These are phyloP conservation scores for Gynochthodes officinalis DNA, from an alignment of 257 asterid species.

Conservation along the genomic window DNA sequence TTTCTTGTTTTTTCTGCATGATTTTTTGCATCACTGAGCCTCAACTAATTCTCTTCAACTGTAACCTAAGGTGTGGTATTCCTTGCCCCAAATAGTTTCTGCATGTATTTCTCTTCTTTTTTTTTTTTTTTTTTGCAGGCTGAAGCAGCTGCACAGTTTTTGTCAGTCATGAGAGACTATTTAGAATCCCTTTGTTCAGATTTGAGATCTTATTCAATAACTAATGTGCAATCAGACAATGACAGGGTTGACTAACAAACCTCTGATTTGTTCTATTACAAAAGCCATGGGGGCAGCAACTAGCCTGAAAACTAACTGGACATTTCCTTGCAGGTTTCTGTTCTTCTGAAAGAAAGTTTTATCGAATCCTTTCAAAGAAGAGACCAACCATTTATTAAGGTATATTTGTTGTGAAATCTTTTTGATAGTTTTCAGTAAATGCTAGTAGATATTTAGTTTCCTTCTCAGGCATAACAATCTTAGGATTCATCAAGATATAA, in stretches of 20 bases:
- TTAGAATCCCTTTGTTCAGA: slow-evolving; percentile 79
- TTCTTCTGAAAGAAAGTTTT: slow-evolving; percentile 84
- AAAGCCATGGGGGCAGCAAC: background rate
- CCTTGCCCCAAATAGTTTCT: background rate
- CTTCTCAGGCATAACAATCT: background rate
- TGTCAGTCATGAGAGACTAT: slow-evolving; percentile 50
- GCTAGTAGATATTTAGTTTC: background rate
- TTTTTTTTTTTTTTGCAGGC: slow-evolving; percentile 50
- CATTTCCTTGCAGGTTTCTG: slow-evolving; percentile 57
- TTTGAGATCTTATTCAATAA: slow-evolving; percentile 78
- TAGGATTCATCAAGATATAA: background rate
- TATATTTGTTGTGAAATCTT: slow-evolving; percentile 23
- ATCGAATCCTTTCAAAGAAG: slow-evolving; percentile 61
- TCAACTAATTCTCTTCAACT: background rate
- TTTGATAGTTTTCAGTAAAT: background rate
- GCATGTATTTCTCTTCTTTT: background rate
- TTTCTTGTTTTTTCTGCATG: background rate
- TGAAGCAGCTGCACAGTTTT: slow-evolving; percentile 65
- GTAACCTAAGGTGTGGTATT: background rate
- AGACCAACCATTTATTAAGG: slow-evolving; percentile 78
- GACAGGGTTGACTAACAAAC: slow-evolving; percentile 50
- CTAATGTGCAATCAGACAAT: slow-evolving; percentile 65
- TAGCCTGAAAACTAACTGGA: slow-evolving; percentile 18
- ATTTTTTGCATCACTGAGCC: background rate
- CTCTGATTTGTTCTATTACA: background rate